A percentile compares a stretch with the other conserved stretches of the same genome.
phyloP scores from a whole-genome alignment of 208 protist species.

The Vickermania spadyakhi region DNA sequence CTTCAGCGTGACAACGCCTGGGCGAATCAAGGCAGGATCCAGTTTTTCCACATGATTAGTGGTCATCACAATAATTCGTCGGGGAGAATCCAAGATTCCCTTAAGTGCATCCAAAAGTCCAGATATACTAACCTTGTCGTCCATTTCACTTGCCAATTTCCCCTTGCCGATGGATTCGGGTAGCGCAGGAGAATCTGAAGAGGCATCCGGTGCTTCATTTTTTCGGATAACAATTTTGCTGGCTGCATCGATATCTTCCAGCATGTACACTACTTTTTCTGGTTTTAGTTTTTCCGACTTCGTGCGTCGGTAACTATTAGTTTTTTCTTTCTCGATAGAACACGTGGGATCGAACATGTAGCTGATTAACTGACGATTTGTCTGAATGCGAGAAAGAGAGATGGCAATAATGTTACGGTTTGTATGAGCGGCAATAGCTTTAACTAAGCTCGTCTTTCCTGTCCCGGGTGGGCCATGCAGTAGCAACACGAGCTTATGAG shows the following conservation, averaged over 20 bases:
- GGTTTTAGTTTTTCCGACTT: constrained; percentile 18
- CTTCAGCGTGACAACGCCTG: constrained; percentile 87
- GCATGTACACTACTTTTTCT: constrained; percentile 73
- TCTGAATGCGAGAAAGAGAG: constrained; percentile 64
- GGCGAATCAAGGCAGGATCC: constrained; percentile 69
- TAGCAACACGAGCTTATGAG: constrained; percentile 81
- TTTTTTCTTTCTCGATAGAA: constrained; percentile 23
- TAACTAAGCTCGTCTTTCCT: constrained; percentile 91
- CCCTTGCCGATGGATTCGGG: neutral
- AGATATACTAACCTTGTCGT: constrained; percentile 68
- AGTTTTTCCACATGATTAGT: constrained; percentile 92
- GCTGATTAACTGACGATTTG: constrained; percentile 77
- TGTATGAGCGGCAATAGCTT: constrained; percentile 79
- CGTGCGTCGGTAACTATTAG: constrained; percentile 5
- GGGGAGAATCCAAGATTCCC: constrained; percentile 84
- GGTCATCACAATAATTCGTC: constrained; percentile 90
- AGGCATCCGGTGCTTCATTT: neutral
- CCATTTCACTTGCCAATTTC: neutral
- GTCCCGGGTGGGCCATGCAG: constrained; percentile 93
- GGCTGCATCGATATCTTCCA: constrained; percentile 83
- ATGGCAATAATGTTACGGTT: constrained; percentile 76
- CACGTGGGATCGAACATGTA: constrained; percentile 77
- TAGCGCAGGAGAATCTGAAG: neutral
- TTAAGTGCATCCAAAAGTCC: constrained; percentile 91
- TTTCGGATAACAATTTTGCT: constrained; percentile 23